Evolutionary conservation across 306 rosid genomes (phyloP).

Genomic region (Aeschynomene evenia): DNA sequence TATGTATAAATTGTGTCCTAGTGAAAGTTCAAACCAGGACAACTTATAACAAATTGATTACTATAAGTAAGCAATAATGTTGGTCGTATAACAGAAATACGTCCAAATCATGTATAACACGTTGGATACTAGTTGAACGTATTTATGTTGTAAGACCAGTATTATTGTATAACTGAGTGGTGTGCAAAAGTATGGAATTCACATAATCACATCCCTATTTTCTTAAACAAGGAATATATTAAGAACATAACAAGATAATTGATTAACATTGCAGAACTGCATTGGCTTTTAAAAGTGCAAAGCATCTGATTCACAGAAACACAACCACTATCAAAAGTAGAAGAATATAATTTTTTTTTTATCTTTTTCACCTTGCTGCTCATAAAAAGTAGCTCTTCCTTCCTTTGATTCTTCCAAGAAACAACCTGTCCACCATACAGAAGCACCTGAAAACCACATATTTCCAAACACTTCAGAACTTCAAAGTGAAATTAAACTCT

Average conservation of each 20-base stretch:
- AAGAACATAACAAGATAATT: background rate
- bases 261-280: background rate
- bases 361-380: constrained; percentile 65
- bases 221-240: background rate
- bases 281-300: background rate
- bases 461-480: too few species aligned
- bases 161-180: background rate
- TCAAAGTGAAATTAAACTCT: too few species aligned
- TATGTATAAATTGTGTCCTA: constrained; percentile 9
- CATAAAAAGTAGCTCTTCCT: constrained; percentile 71
- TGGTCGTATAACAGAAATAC: too few species aligned
- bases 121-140: too few species aligned
- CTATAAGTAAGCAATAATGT: too few species aligned
- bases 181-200: background rate
- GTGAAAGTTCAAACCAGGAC: background rate
- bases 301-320: background rate
- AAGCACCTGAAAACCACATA: constrained; percentile 71
- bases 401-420: constrained; percentile 75
- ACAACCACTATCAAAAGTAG: background rate
- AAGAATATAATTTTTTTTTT: background rate
- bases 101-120: too few species aligned
- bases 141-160: too few species aligned
- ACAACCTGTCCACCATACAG: constrained; percentile 74
- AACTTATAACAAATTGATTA: background rate
- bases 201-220: background rate